These are phyloP conservation scores for Claviceps sp. DNA, from an alignment of 2,329 filamentous ascomycete species.

Conservation along the genomic window DNA sequence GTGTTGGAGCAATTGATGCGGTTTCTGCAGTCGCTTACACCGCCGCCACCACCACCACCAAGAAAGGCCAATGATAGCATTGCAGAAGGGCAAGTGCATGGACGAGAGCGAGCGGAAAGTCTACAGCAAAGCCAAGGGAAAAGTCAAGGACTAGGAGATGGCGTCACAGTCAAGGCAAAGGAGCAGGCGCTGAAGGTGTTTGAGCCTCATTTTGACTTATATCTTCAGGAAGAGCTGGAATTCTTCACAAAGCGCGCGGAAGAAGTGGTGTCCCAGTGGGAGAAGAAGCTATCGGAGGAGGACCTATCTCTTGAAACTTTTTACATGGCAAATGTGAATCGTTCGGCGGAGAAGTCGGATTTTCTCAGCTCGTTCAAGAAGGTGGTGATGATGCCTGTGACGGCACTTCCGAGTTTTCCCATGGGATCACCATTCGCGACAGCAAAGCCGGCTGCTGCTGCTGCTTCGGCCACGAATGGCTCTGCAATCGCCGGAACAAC, in stretches of 20 bases:
- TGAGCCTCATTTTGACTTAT: constrained; percentile 86
- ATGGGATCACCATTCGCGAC: constrained; percentile 44
- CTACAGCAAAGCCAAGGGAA: neutral
- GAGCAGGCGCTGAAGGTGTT: constrained; percentile 61
- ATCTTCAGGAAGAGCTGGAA: constrained; percentile 81
- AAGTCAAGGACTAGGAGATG: constrained; percentile 35
- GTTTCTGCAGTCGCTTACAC: constrained; percentile 58
- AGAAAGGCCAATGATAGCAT: neutral
- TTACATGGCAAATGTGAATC: constrained; percentile 89
- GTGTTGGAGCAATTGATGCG: constrained; percentile 77
- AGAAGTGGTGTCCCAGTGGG: constrained; percentile 70
- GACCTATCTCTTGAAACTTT: constrained; percentile 85
- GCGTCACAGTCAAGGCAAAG: constrained; percentile 51
- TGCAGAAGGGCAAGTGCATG: neutral
- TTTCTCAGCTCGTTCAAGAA: constrained; percentile 96
- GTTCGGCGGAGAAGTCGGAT: constrained; percentile 91
- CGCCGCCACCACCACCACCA: constrained; percentile 29
- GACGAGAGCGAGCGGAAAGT: constrained; percentile 16
- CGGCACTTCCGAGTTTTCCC: constrained; percentile 61
- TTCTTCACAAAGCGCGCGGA: constrained; percentile 69
- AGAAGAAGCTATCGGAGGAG: constrained; percentile 81
- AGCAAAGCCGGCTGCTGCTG: constrained; percentile 18
- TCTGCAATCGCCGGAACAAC: constrained; percentile 11
- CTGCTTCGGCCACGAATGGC: constrained; percentile 12
- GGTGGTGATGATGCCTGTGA: constrained; percentile 98